Conservation (phyloP, 805 yeast species). For the Lipomyces anomalus region DNA sequence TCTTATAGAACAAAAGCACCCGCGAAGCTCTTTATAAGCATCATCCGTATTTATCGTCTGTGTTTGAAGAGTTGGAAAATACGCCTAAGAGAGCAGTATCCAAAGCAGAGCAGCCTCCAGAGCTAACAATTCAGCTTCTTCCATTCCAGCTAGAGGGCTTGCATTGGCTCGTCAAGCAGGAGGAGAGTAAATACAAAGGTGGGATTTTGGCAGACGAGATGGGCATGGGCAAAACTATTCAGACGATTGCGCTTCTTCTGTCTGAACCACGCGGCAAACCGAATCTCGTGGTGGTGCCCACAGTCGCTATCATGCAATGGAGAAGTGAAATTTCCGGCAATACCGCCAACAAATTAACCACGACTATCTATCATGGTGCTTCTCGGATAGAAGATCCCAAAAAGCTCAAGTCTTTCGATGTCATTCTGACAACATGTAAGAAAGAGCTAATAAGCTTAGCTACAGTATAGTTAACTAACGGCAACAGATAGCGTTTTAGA, state of each 20-base stretch:
- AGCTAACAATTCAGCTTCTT: slow-evolving; percentile 63
- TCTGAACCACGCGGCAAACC: slow-evolving; percentile 51
- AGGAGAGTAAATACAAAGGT: slow-evolving; percentile 70
- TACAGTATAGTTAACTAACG: too few species aligned
- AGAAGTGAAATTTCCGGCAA: slow-evolving; percentile 83
- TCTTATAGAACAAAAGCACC: slow-evolving; percentile 15
- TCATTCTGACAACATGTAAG: slow-evolving; percentile 78
- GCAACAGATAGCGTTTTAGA: slow-evolving; percentile 83
- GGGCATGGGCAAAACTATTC: slow-evolving; percentile 99
- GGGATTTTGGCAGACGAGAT: slow-evolving; percentile 97
- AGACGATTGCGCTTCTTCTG: slow-evolving; percentile 84
- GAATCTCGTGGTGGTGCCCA: slow-evolving; percentile 89
- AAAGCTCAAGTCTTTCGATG: slow-evolving; percentile 60
- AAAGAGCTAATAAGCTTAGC: too few species aligned
- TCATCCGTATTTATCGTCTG: slow-evolving; percentile 73
- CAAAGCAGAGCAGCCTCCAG: slow-evolving; percentile 68
- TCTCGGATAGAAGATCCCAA: slow-evolving; percentile 55
- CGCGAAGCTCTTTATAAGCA: slow-evolving; percentile 51
- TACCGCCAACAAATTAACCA: slow-evolving; percentile 63
- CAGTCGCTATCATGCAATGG: slow-evolving; percentile 99
- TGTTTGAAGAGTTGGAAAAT: slow-evolving; percentile 58
- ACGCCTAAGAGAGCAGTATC: slow-evolving; percentile 39
- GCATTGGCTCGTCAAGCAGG: slow-evolving; percentile 82
- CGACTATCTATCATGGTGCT: slow-evolving; percentile 79
- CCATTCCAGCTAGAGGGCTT: slow-evolving; percentile 95